These are phyloP conservation scores for Lachancea dasiensis DNA, from an alignment of 805 yeast species.

Conservation along the genomic window DNA sequence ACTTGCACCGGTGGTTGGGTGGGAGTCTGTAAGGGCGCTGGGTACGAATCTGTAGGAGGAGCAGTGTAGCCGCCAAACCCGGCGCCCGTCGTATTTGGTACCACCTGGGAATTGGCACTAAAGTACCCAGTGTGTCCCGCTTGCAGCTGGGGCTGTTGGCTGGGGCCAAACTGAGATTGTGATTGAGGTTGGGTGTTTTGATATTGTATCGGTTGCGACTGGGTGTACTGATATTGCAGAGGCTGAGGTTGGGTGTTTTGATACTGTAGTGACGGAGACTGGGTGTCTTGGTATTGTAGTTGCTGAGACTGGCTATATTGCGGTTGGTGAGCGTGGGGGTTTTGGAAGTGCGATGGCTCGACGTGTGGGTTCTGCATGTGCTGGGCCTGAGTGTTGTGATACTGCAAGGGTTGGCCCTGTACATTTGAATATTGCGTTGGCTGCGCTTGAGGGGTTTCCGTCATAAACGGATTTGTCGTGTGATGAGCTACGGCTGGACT, in stretches of 20 bases:
- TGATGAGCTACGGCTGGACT: conserved; percentile 15
- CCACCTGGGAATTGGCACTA: conserved; percentile 25
- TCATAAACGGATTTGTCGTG: conserved; percentile 20
- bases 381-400: conserved; percentile 12
- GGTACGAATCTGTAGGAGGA: conserved; percentile 8
- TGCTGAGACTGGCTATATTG: conserved; percentile 17
- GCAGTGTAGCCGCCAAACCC: conserved; percentile 51
- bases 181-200: conserved; percentile 20
- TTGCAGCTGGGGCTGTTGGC: conserved; percentile 23
- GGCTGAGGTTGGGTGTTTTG: conserved; percentile 11
- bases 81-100: conserved; percentile 44
- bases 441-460: conserved; percentile 18
- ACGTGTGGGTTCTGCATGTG: conserved; percentile 12
- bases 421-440: conserved; percentile 5
- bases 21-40: too few relatives aligned
- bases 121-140: conserved; percentile 23
- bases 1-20: too few relatives aligned
- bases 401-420: conserved; percentile 10
- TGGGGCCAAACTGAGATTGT: too few relatives aligned
- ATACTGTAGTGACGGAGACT: not conserved
- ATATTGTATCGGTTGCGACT: conserved; percentile 20
- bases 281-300: conserved; percentile 2
- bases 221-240: conserved; percentile 13
- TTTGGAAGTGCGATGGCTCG: conserved; percentile 16
- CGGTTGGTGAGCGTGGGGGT: too few relatives aligned